Conservation (phyloP, 1,284 basidiomycete genomes). For the Baeospora myosura region DNA sequence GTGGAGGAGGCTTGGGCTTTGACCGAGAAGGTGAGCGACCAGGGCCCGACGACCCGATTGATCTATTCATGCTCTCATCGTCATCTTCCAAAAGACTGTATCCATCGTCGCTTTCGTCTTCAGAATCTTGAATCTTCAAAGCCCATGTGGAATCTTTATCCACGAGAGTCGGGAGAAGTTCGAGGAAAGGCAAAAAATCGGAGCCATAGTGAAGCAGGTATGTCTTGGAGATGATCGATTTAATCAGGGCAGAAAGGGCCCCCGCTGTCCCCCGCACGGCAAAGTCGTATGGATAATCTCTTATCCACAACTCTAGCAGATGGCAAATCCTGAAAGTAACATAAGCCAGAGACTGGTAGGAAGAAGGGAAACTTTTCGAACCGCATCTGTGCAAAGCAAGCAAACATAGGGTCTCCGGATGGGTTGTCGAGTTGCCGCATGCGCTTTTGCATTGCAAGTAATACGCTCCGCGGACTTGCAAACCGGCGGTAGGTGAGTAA, state of each 20-base stretch:
- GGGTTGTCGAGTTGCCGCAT: conserved; percentile 69
- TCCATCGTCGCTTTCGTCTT: conserved; percentile 55
- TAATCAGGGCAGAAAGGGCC: conserved; percentile 66
- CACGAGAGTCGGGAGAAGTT: conserved; percentile 48
- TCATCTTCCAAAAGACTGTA: conserved; percentile 47
- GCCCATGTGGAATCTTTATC: conserved; percentile 70
- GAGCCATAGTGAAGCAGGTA: conserved; percentile 76
- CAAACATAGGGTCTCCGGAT: conserved; percentile 72
- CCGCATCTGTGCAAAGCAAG: conserved; percentile 80
- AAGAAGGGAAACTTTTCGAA: conserved; percentile 20
- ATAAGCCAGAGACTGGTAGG: conserved; percentile 26
- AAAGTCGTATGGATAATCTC: conserved; percentile 67
- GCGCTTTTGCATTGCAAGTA: conserved; percentile 80
- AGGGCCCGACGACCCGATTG: conserved; percentile 9
- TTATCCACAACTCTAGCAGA: conserved; percentile 68
- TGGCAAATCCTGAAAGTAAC: conserved; percentile 54
- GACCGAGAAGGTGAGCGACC: conserved; percentile 11
- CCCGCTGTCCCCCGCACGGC: conserved; percentile 64
- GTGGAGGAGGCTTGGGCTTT: conserved; percentile 16
- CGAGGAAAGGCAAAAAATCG: conserved; percentile 70
- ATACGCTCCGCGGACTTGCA: conserved; percentile 61
- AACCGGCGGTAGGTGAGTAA: conserved; percentile 75
- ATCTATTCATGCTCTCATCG: conserved; percentile 33
- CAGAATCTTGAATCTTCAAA: conserved; percentile 48
- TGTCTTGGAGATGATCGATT: conserved; percentile 68